Conservation (phyloP, 1,284 basidiomycete genomes). For the Abortiporus biennis region DNA sequence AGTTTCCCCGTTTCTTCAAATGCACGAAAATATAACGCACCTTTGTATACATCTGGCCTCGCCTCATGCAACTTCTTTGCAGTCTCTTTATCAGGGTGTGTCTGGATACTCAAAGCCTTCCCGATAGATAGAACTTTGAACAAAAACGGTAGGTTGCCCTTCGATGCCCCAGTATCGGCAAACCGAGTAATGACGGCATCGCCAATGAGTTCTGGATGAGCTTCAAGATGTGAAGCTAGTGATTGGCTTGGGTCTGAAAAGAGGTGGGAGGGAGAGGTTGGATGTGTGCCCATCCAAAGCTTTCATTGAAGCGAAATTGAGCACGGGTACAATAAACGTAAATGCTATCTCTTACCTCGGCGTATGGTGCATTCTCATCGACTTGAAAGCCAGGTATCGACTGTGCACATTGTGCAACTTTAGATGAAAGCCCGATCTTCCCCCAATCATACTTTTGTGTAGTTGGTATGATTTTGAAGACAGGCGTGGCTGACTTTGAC, state of each 20-base stretch:
- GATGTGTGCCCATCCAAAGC: conserved; percentile 99
- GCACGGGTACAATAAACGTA: conserved; percentile 4
- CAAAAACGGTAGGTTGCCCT: conserved; percentile 84
- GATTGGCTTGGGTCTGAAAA: conserved; percentile 30
- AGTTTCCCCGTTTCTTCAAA: not conserved
- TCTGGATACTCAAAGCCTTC: conserved; percentile 95
- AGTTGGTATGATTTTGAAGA: conserved; percentile 69
- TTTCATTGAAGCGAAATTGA: conserved; percentile 24
- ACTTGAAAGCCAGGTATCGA: conserved; percentile 41
- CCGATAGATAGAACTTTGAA: conserved; percentile 93
- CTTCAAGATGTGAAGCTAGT: conserved; percentile 60
- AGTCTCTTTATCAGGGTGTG: conserved; percentile 91
- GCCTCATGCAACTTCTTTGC: conserved; percentile 74
- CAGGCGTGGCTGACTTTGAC: conserved; percentile 15
- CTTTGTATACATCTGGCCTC: conserved; percentile 61
- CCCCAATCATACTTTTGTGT: conserved; percentile 76
- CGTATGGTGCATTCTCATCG: conserved; percentile 53
- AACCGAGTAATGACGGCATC: conserved; percentile 56
- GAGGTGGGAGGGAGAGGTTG: conserved; percentile 73
- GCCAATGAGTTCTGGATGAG: conserved; percentile 69
- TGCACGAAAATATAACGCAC: conserved; percentile 9
- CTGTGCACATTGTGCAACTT: conserved; percentile 52
- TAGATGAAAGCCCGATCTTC: conserved; percentile 54
- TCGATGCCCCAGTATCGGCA: conserved; percentile 35
- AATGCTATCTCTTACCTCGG: conserved; percentile 39